phyloP scores from a whole-genome alignment of 768 basidiomycete genomes.

The Kwoniella dendrophila region DNA sequence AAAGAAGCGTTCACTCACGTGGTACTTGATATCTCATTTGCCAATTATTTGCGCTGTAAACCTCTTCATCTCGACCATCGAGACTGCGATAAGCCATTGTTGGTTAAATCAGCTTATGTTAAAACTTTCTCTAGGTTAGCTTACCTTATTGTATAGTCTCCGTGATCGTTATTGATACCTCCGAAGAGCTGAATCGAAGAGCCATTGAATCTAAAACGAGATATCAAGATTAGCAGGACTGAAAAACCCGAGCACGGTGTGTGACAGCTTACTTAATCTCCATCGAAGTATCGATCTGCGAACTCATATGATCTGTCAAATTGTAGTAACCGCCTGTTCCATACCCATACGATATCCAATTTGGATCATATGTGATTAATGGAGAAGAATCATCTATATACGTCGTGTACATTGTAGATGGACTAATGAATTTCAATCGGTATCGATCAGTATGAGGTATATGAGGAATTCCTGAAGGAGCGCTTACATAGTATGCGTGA shows the following conservation, averaged over 20 bases:
- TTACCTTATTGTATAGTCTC: conserved; percentile 30
- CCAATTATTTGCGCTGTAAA: conserved; percentile 15
- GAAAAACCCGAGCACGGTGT: not conserved
- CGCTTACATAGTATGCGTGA: conserved; percentile 19
- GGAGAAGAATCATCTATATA: conserved; percentile 33
- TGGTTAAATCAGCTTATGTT: not conserved
- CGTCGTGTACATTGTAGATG: conserved; percentile 16
- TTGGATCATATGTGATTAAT: conserved; percentile 21
- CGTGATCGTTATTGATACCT: conserved; percentile 29
- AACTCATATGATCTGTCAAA: conserved; percentile 10
- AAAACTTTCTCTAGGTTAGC: not conserved
- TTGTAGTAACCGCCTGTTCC: conserved; percentile 15
- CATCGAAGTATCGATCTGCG: not conserved
- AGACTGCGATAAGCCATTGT: conserved; percentile 10
- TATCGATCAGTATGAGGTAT: no score
- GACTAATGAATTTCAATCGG: not conserved
- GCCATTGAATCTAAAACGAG: conserved; percentile 13
- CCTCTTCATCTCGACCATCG: conserved; percentile 11
- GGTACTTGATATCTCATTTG: conserved; percentile 17
- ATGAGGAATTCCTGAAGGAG: not conserved
- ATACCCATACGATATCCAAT: conserved; percentile 9
- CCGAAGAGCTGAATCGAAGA: conserved; percentile 27
- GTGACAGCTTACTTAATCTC: not conserved
- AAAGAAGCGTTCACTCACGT: conserved; percentile 6
- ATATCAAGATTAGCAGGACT: not conserved